phyloP scores from a whole-genome alignment of 179 eudicot species.

The Amaranthus tricolor region DNA sequence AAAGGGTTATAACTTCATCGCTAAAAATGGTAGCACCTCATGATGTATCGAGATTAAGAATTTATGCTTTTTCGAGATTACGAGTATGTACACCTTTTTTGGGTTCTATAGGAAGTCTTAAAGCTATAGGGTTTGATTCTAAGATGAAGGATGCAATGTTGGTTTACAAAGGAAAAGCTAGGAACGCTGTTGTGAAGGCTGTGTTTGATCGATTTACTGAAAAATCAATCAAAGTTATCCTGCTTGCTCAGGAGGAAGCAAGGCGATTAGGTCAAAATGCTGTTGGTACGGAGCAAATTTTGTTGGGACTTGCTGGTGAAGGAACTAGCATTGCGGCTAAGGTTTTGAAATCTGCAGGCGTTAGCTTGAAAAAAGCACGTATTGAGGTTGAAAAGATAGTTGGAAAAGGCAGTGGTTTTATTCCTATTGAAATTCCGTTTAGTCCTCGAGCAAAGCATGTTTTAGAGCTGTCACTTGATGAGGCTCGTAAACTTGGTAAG shows the following conservation, averaged over 20 bases:
- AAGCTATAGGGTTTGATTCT: slow-evolving; percentile 42
- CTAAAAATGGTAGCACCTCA: neutral
- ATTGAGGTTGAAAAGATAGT: slow-evolving; percentile 92
- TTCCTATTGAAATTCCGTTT: slow-evolving; percentile 85
- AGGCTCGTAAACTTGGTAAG: slow-evolving; percentile 91
- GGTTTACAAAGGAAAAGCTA: slow-evolving; percentile 38
- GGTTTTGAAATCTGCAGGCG: slow-evolving; percentile 80
- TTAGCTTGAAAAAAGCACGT: slow-evolving; percentile 80
- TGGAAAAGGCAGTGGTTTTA: slow-evolving; percentile 85
- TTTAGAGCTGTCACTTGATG: slow-evolving; percentile 72
- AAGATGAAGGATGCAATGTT: slow-evolving; percentile 43
- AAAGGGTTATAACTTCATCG: neutral
- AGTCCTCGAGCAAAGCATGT: slow-evolving; percentile 94
- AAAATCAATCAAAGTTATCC: slow-evolving; percentile 80
- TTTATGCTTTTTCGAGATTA: slow-evolving; percentile 53
- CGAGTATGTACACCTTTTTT: slow-evolving; percentile 44
- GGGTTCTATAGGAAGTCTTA: slow-evolving; percentile 29
- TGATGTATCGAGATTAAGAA: slow-evolving; percentile 24
- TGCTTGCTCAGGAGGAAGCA: slow-evolving; percentile 94
- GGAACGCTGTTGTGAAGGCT: slow-evolving; percentile 49
- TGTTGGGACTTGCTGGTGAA: slow-evolving; percentile 85
- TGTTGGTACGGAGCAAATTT: slow-evolving; percentile 90
- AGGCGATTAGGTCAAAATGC: slow-evolving; percentile 74
- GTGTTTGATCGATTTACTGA: slow-evolving; percentile 92
- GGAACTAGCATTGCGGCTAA: slow-evolving; percentile 88